These are phyloP conservation scores for Suillus variegatus DNA, from an alignment of 768 basidiomycete genomes.

Conservation along the genomic window DNA sequence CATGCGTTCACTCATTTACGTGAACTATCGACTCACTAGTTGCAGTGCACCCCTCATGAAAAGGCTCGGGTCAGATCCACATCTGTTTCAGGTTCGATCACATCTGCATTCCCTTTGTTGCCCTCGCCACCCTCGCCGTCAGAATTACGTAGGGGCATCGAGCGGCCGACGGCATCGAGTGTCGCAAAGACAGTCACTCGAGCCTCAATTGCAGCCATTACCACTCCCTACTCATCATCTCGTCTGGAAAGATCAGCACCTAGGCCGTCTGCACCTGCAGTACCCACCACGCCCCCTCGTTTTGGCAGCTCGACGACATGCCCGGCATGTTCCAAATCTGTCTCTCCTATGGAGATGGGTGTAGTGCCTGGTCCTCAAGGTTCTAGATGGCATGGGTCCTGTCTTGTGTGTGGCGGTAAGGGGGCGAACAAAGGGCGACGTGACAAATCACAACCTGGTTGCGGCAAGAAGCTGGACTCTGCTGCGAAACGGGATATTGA, in stretches of 20 bases:
- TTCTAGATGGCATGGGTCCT: slow-evolving; percentile 75
- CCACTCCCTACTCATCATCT: slow-evolving; percentile 28
- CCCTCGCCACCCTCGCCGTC: slow-evolving; percentile 20
- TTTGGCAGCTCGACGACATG: slow-evolving; percentile 51
- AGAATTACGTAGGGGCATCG: slow-evolving; percentile 20
- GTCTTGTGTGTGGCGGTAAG: slow-evolving; percentile 82
- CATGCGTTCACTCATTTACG: background rate
- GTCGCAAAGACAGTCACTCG: slow-evolving; percentile 5
- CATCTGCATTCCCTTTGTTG: slow-evolving; percentile 14
- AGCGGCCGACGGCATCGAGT: slow-evolving; percentile 13
- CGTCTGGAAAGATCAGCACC: slow-evolving; percentile 28
- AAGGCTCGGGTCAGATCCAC: slow-evolving; percentile 20
- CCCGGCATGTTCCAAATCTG: slow-evolving; percentile 72
- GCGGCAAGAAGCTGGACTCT: slow-evolving; percentile 82
- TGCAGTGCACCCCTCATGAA: slow-evolving; percentile 47
- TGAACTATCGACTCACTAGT: slow-evolving; percentile 12
- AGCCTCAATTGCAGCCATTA: slow-evolving; percentile 16
- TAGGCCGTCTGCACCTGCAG: slow-evolving; percentile 15
- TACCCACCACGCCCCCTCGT: slow-evolving; percentile 26
- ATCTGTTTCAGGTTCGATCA: slow-evolving; percentile 10
- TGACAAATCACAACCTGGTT: slow-evolving; percentile 67
- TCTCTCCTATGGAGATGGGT: slow-evolving; percentile 83
- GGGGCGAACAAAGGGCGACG: slow-evolving; percentile 41
- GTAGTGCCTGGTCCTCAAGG: slow-evolving; percentile 86
- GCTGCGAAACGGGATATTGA: slow-evolving; percentile 73